Base-by-base conservation (phyloP, 2,329 filamentous ascomycete species). In the Aspergillus pseudoterreus region DNA sequence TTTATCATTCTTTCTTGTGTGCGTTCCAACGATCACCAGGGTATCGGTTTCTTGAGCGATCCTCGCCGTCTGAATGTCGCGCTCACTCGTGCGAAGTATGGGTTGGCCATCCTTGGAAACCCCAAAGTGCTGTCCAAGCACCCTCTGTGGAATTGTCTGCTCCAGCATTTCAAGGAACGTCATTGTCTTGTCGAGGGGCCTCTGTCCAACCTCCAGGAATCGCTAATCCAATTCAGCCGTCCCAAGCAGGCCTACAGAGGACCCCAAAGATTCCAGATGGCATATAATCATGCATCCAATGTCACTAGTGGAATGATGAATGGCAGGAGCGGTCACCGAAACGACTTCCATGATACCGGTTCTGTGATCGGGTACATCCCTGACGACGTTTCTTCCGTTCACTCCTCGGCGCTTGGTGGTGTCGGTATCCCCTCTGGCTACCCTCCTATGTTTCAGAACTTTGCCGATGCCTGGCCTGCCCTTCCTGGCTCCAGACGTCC, bases 1-100 rank as follows among this genome's bases (percentile, higher is more conserved):
- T 99, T 96, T 66, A 99, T 99, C 64, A 92, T 99, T 36, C 79
- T 99, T 30, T 97, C 94, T 55, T 99, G 94, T 67, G 94, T 99
- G 46, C 90, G 94, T 68, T 97, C 92, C 68, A 99, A 99, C 69
- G 94, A 99, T 64, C 95, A 97, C 70, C 94, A 99, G 71, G 94
- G 94, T 60, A 99, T 99, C 63, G 94, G 94, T 75, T 99, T 99
- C 83, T 78, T 99, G 78, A 97, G 92, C 54, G 94, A 99, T 63
- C 94, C 94, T 47, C 90, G 94, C 59, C 92, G 94, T 79, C 84
- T 99, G 64, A 99, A 99, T 67, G 94, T 99, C 19, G 94, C 92
- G 36, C 81, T 99, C 59, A 99, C 94, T 46, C 90, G 94, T 77
- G 94, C 94, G 56, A 97, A 96, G 74, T 99, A 92, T 65, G 94